Base-by-base conservation (phyloP, 352 stramenopile genomes). In the Phytophthora sojae region DNA sequence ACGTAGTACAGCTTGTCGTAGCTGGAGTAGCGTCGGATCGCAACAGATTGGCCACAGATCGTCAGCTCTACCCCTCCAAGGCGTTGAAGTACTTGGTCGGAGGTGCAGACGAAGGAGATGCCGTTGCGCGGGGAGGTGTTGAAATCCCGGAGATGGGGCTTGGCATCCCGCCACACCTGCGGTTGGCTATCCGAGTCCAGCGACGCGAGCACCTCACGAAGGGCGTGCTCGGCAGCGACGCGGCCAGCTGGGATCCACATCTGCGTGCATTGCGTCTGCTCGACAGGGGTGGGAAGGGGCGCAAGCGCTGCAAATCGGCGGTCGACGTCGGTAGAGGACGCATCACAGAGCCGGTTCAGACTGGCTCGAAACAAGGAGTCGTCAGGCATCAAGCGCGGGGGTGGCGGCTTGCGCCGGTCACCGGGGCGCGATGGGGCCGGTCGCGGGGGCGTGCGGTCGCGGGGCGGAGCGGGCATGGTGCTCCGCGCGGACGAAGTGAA, bases 1-100 rank as follows among this genome's bases (percentile, higher is more conserved):
- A 59, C 53, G 30, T 30, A 59, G 30, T 59, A 59, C 15, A 59
- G 53, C 32, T 59, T 59, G 53, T 59, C 53, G 30, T 59, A 59
- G 15, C 15, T 44, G 29, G 53, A 59, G 30, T 59, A 59, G 29
- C 45, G 44, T 11, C 47, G n/a, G 53, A 59, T 59, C 53, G 53
- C 47, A n/a, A 49, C 53, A 9, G 53, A 17, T 2, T 17, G 30
- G 30, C 45, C 53, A 15, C 53, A 59, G n/a, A 59, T 47, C 53
- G 4, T 29, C 2, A 59, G 53, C 53, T 59, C 29, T 2, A 49
- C n/a, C 1, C 30, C 30, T 5, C 30, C 53, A 1, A 59, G 30
- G 6, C n/a, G 19, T n/a, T 45, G 29, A 8, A 59, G 30, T 3
- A 39, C 23, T 14, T 23, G 17, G 11, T 53, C 56, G 8, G 56